Evolutionary conservation across 805 yeast species (phyloP).

Genomic region (Spathaspora arborariae): DNA sequence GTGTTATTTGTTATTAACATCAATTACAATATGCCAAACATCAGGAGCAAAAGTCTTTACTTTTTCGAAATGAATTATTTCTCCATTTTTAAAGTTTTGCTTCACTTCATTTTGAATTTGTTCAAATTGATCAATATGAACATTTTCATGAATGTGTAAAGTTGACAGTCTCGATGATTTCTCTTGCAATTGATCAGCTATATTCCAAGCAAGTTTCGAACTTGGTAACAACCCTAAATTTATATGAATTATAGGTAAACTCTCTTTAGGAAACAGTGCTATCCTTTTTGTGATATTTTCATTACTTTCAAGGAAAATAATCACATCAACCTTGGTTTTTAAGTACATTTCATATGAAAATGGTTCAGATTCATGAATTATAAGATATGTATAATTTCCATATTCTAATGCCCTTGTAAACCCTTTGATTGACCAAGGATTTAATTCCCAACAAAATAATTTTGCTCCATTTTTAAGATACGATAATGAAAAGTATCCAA

Average conservation of each 20-base stretch:
- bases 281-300: slow-evolving; percentile 45
- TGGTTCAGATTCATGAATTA: slow-evolving; percentile 24
- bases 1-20: slow-evolving; percentile 9
- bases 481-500: slow-evolving; percentile 77
- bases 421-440: slow-evolving; percentile 82
- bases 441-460: slow-evolving; percentile 76
- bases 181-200: slow-evolving; percentile 25
- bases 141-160: slow-evolving; percentile 77
- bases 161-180: slow-evolving; percentile 14
- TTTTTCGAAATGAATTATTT: slow-evolving; percentile 46
- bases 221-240: slow-evolving; percentile 79
- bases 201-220: slow-evolving; percentile 59
- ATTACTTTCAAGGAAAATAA: slow-evolving; percentile 65
- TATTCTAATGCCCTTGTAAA: slow-evolving; percentile 49
- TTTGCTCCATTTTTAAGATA: slow-evolving; percentile 51
- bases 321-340: slow-evolving; percentile 26
- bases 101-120: slow-evolving; percentile 15
- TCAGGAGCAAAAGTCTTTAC: slow-evolving; percentile 89
- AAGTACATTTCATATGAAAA: slow-evolving; percentile 20
- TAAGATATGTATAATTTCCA: slow-evolving; percentile 40
- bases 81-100: slow-evolving; percentile 5
- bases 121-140: slow-evolving; percentile 41
- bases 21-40: slow-evolving; percentile 68
- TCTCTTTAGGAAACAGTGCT: slow-evolving; percentile 5
- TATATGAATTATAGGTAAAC: slow-evolving; percentile 48